Evolutionary conservation across 2,329 filamentous ascomycete species (phyloP), one percentile per base, ranked within the genome.

Genomic region (Cladosporium sphaerospermum): DNA sequence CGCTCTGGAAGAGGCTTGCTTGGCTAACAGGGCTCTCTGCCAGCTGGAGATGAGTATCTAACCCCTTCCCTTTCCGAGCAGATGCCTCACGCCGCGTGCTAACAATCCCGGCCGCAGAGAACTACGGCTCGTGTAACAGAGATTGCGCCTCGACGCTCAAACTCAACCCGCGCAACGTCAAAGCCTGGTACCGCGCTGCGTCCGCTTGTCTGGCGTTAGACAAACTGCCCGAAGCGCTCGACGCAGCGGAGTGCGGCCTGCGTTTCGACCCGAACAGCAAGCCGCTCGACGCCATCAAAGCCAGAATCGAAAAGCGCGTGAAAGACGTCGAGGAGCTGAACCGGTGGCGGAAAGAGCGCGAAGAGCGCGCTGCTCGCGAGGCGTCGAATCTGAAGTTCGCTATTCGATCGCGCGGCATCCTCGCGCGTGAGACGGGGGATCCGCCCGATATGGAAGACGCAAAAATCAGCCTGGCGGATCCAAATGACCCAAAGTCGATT

Each of bases 401-500:
- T 6, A 73, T 96, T 10, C 77, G 75, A 60, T 85, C 86, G 3
- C 77, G 91, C n/a, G 79, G 81, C 47, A 88, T 97, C 65, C 74
- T 75, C 18, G 81, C 80, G 8, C 78, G 86, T 52, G 78, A 73
- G 48, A 92, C 89, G 9, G 75, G 77, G 6, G 78, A 85, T 64
- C 83, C 88, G 34, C 91, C 91, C 0, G 88, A 96, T 64, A 85
- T 95, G 78, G 90, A 95, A 71, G 92, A 96, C 68, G 89, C 89
- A 1, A 73, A 69, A 7, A 76, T 96, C 43, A 72, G 76, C 52
- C 80, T 97, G 5, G 78, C 84, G 2, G 84, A 95, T 63, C 80
- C 86, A 14, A 74, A 88, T 23, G 87, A 93, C 59, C 82, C 88
- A 4, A 78, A 78, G 19, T 90, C 86, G 59, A 76, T 78, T 0